These are phyloP conservation scores for Solanum peruvianum DNA, from an alignment of 257 asterid genomes.

Conservation along the genomic window DNA sequence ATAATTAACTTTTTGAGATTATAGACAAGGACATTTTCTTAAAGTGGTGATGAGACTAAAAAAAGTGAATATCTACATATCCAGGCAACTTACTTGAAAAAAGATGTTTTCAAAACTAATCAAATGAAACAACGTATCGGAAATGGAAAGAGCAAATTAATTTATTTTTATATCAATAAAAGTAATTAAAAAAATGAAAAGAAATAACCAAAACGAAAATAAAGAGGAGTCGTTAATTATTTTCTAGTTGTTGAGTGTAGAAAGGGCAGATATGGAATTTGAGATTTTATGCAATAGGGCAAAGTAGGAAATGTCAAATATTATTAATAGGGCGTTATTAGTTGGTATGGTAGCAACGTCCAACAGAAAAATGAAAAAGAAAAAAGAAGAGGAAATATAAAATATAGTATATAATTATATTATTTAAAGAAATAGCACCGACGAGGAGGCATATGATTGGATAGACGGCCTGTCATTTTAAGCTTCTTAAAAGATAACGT, in stretches of 20 bases:
- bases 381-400: too few relatives aligned
- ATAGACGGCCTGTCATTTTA: not conserved
- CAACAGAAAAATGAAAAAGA: not conserved
- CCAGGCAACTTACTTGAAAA: not conserved
- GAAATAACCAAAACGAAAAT: not conserved
- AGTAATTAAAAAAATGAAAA: not conserved
- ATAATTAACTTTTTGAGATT: not conserved
- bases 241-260: not conserved
- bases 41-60: not conserved
- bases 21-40: not conserved
- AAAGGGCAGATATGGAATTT: not conserved
- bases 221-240: not conserved
- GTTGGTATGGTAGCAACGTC: not conserved
- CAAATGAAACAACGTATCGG: not conserved
- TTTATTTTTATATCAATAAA: too few relatives aligned
- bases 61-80: not conserved
- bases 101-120: not conserved
- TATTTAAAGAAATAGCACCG: not conserved
- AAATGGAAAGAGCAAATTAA: not conserved
- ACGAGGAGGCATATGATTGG: not conserved
- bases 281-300: not conserved
- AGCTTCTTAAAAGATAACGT: not conserved
- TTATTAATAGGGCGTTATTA: not conserved
- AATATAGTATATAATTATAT: not conserved
- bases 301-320: not conserved